Conservation (phyloP, 2,329 filamentous ascomycete species). For the Claviceps sp. region DNA sequence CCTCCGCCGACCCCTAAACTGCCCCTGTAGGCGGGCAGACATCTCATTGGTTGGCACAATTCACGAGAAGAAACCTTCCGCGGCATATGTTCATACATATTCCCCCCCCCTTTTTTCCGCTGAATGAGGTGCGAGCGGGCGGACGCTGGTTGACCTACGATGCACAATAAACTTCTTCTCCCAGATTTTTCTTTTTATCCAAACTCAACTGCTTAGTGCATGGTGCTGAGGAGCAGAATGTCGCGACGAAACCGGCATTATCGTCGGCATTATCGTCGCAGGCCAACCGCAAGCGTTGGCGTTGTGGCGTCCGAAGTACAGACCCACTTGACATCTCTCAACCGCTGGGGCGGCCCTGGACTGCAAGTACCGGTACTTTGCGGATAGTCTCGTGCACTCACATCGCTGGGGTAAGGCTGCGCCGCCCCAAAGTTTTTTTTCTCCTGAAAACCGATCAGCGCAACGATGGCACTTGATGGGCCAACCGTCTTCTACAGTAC, state of each 20-base stretch:
- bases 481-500: background rate
- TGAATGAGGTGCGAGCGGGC: too few relatives aligned
- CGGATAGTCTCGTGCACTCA: background rate
- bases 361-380: constrained; percentile 5
- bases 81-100: too few relatives aligned
- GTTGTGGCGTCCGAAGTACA: background rate
- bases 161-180: too few relatives aligned
- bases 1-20: too few relatives aligned
- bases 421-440: constrained; percentile 9
- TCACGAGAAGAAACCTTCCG: background rate
- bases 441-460: background rate
- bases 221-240: too few relatives aligned
- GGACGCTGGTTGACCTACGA: too few relatives aligned
- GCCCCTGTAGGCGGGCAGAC: background rate
- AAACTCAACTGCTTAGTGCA: too few relatives aligned
- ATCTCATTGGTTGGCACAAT: constrained; percentile 1
- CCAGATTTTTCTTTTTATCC: too few relatives aligned
- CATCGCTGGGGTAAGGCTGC: constrained; percentile 5
- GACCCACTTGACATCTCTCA: constrained; percentile 6
- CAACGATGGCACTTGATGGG: background rate
- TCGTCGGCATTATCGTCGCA: too few relatives aligned
- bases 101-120: too few relatives aligned
- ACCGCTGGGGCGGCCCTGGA: constrained; percentile 6
- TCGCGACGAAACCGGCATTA: too few relatives aligned
- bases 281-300: background rate